phyloP scores from a whole-genome alignment of 768 basidiomycete species.

The Lentinus brumalis region DNA sequence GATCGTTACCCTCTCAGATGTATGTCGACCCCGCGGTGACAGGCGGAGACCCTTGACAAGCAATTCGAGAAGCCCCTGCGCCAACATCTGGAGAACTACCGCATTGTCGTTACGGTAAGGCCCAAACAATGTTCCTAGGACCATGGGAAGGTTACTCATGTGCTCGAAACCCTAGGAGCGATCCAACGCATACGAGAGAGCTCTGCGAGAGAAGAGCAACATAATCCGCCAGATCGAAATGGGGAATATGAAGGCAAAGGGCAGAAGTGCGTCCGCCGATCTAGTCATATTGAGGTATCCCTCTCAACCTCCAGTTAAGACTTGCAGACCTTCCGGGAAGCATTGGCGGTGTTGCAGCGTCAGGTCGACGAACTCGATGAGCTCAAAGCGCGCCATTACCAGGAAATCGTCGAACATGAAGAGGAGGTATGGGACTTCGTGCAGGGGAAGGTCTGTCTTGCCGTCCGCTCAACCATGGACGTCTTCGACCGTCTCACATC shows the following conservation, averaged over 20 bases:
- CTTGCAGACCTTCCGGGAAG: constrained; percentile 85
- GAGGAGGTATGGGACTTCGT: constrained; percentile 96
- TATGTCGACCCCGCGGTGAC: neutral
- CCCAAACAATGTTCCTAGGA: neutral
- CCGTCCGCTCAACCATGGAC: constrained; percentile 89
- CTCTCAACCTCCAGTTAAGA: constrained; percentile 49
- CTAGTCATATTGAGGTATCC: neutral
- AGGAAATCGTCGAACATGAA: constrained; percentile 88
- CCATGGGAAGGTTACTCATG: neutral
- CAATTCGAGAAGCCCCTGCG: constrained; percentile 88
- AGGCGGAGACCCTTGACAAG: constrained; percentile 86
- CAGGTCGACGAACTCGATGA: constrained; percentile 93
- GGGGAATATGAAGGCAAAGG: constrained; percentile 81
- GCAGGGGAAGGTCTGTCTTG: constrained; percentile 83
- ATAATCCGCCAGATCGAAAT: constrained; percentile 85
- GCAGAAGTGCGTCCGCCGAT: constrained; percentile 64
- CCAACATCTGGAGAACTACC: constrained; percentile 83
- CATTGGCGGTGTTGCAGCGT: constrained; percentile 74
- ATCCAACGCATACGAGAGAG: constrained; percentile 79
- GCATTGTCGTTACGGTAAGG: constrained; percentile 66
- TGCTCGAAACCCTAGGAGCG: constrained; percentile 63
- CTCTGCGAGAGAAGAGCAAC: constrained; percentile 80
- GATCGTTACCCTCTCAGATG: neutral
- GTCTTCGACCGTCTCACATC: constrained; percentile 86
- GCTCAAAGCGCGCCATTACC: constrained; percentile 82